A percentile compares a stretch with the other conserved stretches of the same genome.
These are phyloP conservation scores for Echinosophora koreensis DNA, from an alignment of 306 rosid species.

Conservation along the genomic window DNA sequence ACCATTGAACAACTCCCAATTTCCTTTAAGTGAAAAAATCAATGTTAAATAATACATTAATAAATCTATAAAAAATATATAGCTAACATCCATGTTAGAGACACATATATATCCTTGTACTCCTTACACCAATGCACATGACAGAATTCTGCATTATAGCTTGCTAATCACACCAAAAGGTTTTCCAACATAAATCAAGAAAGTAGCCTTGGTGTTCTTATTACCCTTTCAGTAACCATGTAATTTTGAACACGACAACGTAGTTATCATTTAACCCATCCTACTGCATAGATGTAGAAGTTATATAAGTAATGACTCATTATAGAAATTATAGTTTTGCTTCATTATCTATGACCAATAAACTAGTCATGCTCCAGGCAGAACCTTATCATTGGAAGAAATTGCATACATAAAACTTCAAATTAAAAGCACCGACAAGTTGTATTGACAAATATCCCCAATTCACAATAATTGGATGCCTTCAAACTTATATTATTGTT, in stretches of 20 bases:
- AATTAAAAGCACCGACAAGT: slow-evolving; percentile 23
- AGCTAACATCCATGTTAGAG: slow-evolving; percentile 1
- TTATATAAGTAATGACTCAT: slow-evolving; percentile 2
- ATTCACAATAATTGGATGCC: slow-evolving; percentile 23
- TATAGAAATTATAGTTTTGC: not conserved
- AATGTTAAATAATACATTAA: slow-evolving; percentile 31
- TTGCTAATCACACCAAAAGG: slow-evolving; percentile 13
- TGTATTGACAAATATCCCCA: not conserved
- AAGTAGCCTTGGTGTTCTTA: not conserved
- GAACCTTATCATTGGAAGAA: slow-evolving; percentile 14
- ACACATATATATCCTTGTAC: not conserved
- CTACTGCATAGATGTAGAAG: slow-evolving; percentile 15
- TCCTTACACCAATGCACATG: not conserved
- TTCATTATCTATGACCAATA: slow-evolving; percentile 8
- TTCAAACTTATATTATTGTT: slow-evolving; percentile 17
- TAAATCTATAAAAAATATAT: slow-evolving; percentile 39
- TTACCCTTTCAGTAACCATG: not conserved
- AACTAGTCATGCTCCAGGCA: slow-evolving; percentile 21
- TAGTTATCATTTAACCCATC: slow-evolving; percentile 8
- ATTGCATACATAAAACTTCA: slow-evolving; percentile 1
- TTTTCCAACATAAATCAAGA: slow-evolving; percentile 25
- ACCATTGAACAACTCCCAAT: slow-evolving; percentile 61
- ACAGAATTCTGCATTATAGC: not conserved
- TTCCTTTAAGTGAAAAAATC: slow-evolving; percentile 45
- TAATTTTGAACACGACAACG: slow-evolving; percentile 23